Evolutionary conservation across 106 monocot genomes (phyloP).

Genomic region (Iris macrosiphon): DNA sequence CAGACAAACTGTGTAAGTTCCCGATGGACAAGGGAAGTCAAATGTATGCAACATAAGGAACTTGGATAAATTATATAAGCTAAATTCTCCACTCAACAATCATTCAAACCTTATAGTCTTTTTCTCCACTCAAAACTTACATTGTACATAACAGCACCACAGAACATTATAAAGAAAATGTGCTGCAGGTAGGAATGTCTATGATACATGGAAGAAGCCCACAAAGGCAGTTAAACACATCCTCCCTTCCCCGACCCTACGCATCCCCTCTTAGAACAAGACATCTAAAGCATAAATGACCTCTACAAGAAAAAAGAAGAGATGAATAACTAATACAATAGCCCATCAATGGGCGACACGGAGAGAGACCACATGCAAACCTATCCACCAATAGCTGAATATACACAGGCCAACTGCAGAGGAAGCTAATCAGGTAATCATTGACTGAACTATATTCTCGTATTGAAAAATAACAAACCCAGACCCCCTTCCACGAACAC

Average conservation of each 20-base stretch:
- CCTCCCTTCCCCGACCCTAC: neutral
- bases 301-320: slow-evolving; percentile 5
- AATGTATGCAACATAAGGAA: too few relatives aligned
- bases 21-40: too few relatives aligned
- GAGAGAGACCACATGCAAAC: slow-evolving; percentile 14
- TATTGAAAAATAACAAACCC: neutral
- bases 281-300: slow-evolving; percentile 2
- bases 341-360: slow-evolving; percentile 7
- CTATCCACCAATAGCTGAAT: slow-evolving; percentile 14
- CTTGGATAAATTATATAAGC: too few relatives aligned
- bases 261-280: neutral
- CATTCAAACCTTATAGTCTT: too few relatives aligned
- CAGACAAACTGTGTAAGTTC: too few relatives aligned
- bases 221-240: slow-evolving; percentile 7
- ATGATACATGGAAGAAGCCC: slow-evolving; percentile 14
- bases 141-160: slow-evolving; percentile 25
- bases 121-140: slow-evolving; percentile 19
- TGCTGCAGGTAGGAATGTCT: slow-evolving; percentile 11
- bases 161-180: slow-evolving; percentile 10
- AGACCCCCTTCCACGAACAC: neutral
- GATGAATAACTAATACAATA: slow-evolving; percentile 17
- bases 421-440: slow-evolving; percentile 7
- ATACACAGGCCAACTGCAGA: slow-evolving; percentile 12
- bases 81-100: too few relatives aligned
- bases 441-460: slow-evolving; percentile 5